A percentile compares a stretch with the other conserved stretches of the same genome.
Evolutionary conservation across 1,139 yeast genomes (phyloP).

Genomic region (Diutina siamensis): DNA sequence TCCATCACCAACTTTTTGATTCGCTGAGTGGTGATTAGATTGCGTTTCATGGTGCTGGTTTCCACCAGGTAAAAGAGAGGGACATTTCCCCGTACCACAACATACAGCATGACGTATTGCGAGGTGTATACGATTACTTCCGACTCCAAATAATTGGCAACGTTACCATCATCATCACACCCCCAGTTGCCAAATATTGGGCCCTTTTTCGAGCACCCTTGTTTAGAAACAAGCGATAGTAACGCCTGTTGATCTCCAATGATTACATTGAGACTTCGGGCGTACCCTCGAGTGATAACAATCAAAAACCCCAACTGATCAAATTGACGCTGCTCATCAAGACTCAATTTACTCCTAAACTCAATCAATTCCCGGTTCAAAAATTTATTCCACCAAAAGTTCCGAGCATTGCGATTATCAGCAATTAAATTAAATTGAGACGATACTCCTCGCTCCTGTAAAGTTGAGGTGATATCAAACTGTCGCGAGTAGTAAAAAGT

Average conservation of each 20-base stretch:
- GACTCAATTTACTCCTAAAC: conserved; percentile 45
- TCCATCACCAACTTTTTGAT: conserved; percentile 39
- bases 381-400: conserved; percentile 57
- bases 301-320: conserved; percentile 49
- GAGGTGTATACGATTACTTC: conserved; percentile 50
- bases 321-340: conserved; percentile 35
- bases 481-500: conserved; percentile 54
- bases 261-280: conserved; percentile 42
- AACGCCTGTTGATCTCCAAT: conserved; percentile 29
- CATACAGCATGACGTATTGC: conserved; percentile 42
- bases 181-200: conserved; percentile 60
- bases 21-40: conserved; percentile 27
- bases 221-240: conserved; percentile 55
- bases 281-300: conserved; percentile 56
- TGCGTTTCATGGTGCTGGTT: conserved; percentile 18
- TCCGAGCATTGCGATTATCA: conserved; percentile 35
- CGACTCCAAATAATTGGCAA: conserved; percentile 55
- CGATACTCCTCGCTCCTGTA: conserved; percentile 41
- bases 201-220: conserved; percentile 48
- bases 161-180: conserved; percentile 60
- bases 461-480: conserved; percentile 50
- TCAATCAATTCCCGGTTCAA: conserved; percentile 46
- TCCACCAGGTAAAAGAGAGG: conserved; percentile 56
- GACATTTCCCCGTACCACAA: conserved; percentile 54
- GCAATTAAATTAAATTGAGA: conserved; percentile 17